phyloP scores from a whole-genome alignment of 306 rosid genomes.

The Comarum palustre region DNA sequence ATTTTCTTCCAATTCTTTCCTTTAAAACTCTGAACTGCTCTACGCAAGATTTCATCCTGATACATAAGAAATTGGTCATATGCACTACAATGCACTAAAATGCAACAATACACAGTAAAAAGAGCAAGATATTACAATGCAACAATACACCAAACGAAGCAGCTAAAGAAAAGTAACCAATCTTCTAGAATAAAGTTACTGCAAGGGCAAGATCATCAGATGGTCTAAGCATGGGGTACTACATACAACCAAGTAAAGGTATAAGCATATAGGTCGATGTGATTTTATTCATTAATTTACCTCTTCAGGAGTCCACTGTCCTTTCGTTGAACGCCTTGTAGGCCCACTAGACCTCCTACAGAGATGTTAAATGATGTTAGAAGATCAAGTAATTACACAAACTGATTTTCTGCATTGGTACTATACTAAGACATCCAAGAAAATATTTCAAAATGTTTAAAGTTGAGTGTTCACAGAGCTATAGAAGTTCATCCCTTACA shows the following conservation, averaged over 20 bases:
- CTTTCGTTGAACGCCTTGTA: constrained; percentile 97
- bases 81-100: not conserved
- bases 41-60: constrained; percentile 76
- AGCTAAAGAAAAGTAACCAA: not conserved
- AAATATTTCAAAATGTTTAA: constrained; percentile 7
- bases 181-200: not conserved
- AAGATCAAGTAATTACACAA: constrained; percentile 5
- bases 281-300: constrained; percentile 28
- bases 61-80: constrained; percentile 27
- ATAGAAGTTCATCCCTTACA: not conserved
- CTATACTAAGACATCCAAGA: constrained; percentile 45
- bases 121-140: not conserved
- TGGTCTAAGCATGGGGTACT: not conserved
- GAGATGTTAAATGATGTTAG: constrained; percentile 18
- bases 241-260: not conserved
- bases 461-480: not conserved
- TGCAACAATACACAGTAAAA: not conserved
- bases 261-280: not conserved
- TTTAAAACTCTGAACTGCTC: constrained; percentile 84
- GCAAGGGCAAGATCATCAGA: not conserved
- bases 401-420: constrained; percentile 11
- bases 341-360: constrained; percentile 98
- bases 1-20: constrained; percentile 99
- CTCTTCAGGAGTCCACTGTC: constrained; percentile 97
- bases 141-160: not conserved